Evolutionary conservation across 73 alveolate genomes (phyloP).

Genomic region (Paramecium sonneborni): DNA sequence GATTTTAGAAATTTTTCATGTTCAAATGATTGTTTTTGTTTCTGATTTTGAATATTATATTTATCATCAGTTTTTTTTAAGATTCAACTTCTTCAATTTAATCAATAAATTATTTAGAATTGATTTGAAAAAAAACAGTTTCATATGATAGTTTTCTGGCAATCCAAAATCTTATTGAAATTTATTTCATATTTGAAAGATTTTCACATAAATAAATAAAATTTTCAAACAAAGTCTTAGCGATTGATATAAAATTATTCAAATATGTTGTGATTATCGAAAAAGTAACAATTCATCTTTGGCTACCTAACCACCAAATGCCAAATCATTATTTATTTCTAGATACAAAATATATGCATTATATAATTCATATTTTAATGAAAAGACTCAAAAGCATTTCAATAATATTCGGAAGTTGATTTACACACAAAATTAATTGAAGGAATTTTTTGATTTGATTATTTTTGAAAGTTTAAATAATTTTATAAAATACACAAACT

Average conservation of each 20-base stretch:
- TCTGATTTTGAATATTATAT: not conserved
- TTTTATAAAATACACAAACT: not conserved
- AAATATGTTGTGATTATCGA: not conserved
- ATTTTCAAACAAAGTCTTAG: constrained; percentile 1
- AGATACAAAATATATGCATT: not conserved
- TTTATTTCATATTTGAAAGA: not conserved
- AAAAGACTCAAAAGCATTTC: constrained; percentile 11
- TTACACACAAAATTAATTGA: not conserved
- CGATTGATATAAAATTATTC: not conserved
- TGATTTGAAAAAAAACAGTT: not conserved
- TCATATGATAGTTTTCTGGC: not conserved
- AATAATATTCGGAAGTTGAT: constrained; percentile 7
- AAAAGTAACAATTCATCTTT: constrained; percentile 10
- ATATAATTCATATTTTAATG: not conserved
- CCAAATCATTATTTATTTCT: not conserved
- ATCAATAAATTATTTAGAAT: not conserved
- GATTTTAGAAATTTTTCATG: not conserved
- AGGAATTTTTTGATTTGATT: not conserved
- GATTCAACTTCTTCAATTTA: not conserved
- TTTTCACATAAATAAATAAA: not conserved
- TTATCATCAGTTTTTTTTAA: not conserved
- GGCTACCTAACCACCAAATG: not conserved
- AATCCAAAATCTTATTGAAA: not conserved
- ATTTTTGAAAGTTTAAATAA: not conserved
- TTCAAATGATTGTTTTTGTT: not conserved